Base-by-base conservation (phyloP, 2,329 filamentous ascomycete species). In the Penicillium digitatum region DNA sequence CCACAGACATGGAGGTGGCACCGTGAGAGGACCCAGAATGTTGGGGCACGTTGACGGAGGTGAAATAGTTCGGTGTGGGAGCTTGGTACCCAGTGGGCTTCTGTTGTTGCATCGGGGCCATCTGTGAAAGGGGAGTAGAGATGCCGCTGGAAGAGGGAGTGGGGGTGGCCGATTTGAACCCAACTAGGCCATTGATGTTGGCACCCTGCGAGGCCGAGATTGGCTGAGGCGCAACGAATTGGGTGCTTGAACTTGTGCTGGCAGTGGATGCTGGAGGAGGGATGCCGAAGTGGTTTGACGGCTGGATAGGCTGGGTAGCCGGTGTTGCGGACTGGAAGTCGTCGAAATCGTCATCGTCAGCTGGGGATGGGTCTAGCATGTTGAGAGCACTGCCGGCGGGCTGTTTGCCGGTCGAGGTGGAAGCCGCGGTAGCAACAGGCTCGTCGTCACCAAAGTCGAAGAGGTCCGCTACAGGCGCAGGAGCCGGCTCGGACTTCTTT, bases 41-140 rank as follows among this genome's bases (percentile, higher is more conserved):
- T 48, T 74, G 69, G 32, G 72, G 51, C 26, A 68, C 55, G 34
- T 70, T 68, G 22, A 97, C 87, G 0, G 90, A 94, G 50, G 90
- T 91, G 74, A 93, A 99, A 79, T 99, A 99, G 76, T 99, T 99
- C 49, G 94, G 94, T 22, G 88, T 86, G 1, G 86, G 75, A 2
- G 88, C 83, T 74, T 95, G 89, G 76, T 86, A 95, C 45, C 83
- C 82, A 0, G 81, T 72, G 9, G 84, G 81, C 69, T 85, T 84
- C 5, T 80, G 78, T 65, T 64, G 77, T 65, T 60, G 72, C 58
- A 58, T 52, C 62, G 72, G 58, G 56, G 74, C 53, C 20, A 34
- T 43, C 67, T 69, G 57, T 65, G 80, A 76, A 49, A 80, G 78
- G 47, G 82, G 79, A 12, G 81, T 81, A 10, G 83, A 78, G 16